These are phyloP conservation scores for Volvox carteri DNA, from an alignment of 163 green algal genomes.

Conservation along the genomic window DNA sequence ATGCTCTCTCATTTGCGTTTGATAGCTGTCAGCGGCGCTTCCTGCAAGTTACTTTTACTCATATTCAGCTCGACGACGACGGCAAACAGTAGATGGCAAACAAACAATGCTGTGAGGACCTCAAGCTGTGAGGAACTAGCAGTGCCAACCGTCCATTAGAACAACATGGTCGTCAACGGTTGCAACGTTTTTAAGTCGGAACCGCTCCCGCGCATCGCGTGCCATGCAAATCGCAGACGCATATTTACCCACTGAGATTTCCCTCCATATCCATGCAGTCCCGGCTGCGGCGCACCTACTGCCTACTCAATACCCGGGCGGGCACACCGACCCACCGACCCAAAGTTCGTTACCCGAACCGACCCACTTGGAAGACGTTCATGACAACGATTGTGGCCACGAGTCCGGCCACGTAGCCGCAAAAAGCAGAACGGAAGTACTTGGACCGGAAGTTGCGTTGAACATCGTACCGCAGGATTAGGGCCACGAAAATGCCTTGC, in stretches of 20 bases:
- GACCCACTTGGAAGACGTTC: conserved; percentile 92
- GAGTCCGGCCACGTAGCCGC: conserved; percentile 92
- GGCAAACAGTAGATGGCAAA: too few species aligned
- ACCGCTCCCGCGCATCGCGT: neutral
- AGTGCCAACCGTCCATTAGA: too few species aligned
- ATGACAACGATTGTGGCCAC: conserved; percentile 96
- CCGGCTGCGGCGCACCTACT: neutral
- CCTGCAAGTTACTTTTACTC: neutral
- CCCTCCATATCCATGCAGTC: neutral
- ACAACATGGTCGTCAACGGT: too few species aligned
- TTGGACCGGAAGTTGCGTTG: conserved; percentile 63
- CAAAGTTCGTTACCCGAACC: neutral
- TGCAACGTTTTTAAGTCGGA: neutral
- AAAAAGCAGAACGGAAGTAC: conserved; percentile 88
- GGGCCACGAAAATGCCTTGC: conserved; percentile 94
- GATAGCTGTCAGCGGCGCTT: neutral
- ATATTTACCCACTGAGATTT: neutral
- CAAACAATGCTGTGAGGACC: too few species aligned
- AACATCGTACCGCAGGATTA: conserved; percentile 94
- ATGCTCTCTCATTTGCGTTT: too few species aligned
- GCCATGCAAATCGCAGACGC: neutral
- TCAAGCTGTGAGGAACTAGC: too few species aligned
- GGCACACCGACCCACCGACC: neutral
- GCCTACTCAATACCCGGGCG: too few species aligned
- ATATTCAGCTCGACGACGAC: neutral